Evolutionary conservation across 805 yeast genomes (phyloP), one percentile per base, ranked within the genome.

Genomic region (Geotrichum ghanense): DNA sequence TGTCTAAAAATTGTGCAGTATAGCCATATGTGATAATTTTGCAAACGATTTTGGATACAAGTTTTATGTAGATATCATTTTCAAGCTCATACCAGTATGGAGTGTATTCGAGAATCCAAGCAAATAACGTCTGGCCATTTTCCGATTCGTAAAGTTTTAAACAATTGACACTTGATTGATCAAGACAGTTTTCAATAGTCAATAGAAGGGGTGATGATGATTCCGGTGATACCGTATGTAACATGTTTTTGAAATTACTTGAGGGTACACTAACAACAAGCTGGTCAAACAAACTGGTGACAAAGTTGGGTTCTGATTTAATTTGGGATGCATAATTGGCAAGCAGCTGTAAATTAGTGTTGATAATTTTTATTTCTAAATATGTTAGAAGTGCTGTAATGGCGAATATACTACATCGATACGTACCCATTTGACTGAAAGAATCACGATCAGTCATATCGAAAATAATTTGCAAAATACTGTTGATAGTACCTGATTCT

Each of bases 241-340:
- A n/a, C 16, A 31, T 6, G 16, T 31, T 31, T 10, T 9, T 19
- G 16, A 5, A 31, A 19, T 16, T 31, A 31, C 19, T n/a, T 5
- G 10, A n/a, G 5, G 5, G 5, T 10, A 31, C 16, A 31, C 16
- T 12, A 16, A 31, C 12, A 12, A 31, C 7, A 6, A 31, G 17
- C 4, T 25, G 12, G 31, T 31, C 37, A 31, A 31, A 31, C 5
- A 31, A 7, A 6, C 7, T 16, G 16, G 12, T 31, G 37, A 31
- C 16, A n/a, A 31, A 19, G 10, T 7, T 10, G 17, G 17, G 10
- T n/a, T 31, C 5, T n/a, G 10, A 9, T 7, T 44, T 41, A 22
- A 51, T n/a, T n/a, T 50, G 48, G 23, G 39, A 19, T 22, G 42
- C 24, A 44, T 45, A 19, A 24, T 49, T 51, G 17, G 51, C 46